Percentiles rank a stretch among this genome's conserved stretches.
phyloP scores from a whole-genome alignment of 805 yeast species.

The Lachancea quebecensis region DNA sequence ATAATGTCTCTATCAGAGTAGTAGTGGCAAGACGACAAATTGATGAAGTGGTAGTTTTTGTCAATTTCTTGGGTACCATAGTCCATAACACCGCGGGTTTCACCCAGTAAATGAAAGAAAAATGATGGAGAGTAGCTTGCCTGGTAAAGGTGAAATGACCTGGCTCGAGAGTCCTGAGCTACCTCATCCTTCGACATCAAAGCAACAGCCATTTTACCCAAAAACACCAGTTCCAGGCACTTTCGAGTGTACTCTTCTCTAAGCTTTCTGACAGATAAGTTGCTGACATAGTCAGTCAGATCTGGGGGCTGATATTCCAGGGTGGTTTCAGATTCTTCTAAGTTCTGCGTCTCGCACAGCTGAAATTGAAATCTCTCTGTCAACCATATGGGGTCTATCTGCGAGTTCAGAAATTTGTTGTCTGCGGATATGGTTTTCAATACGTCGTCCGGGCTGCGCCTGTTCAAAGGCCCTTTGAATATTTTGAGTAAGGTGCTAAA shows the following conservation, averaged over 20 bases:
- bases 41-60: constrained; percentile 34
- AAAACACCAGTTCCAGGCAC: constrained; percentile 45
- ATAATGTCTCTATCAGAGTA: constrained; percentile 45
- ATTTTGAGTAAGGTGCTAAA: constrained; percentile 55
- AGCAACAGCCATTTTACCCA: constrained; percentile 33
- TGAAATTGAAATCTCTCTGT: constrained; percentile 41
- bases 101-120: constrained; percentile 30
- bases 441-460: constrained; percentile 37
- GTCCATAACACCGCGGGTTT: constrained; percentile 20
- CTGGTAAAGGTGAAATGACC: constrained; percentile 26
- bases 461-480: constrained; percentile 56
- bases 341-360: constrained; percentile 20
- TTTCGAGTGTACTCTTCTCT: constrained; percentile 50
- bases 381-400: constrained; percentile 50
- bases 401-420: constrained; percentile 48
- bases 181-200: constrained; percentile 9
- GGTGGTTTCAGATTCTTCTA: constrained; percentile 19
- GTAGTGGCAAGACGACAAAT: constrained; percentile 42
- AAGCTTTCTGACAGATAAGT: constrained; percentile 27
- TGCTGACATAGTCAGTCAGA: constrained; percentile 29
- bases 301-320: constrained; percentile 43
- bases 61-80: constrained; percentile 14
- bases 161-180: constrained; percentile 12
- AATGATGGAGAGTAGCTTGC: constrained; percentile 22
- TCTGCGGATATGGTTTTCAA: constrained; percentile 48